Percentiles rank a stretch among this genome's conserved stretches.
Conservation (phyloP, 2,329 filamentous ascomycete genomes). For the Chrysoporthe deuterocubensis region DNA sequence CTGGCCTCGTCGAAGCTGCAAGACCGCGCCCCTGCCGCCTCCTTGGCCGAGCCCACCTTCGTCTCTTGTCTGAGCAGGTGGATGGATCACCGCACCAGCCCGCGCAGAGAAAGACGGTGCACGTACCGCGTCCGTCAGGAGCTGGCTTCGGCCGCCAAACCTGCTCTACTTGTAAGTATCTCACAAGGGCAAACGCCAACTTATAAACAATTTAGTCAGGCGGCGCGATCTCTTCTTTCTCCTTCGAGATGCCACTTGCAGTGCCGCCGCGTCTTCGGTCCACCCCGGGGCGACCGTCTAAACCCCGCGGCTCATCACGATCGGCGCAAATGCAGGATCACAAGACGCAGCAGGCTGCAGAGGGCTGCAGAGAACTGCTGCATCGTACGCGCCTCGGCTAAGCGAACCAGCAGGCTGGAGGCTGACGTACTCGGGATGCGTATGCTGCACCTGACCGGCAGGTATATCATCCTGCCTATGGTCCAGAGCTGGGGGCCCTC, state of each 20-base stretch:
- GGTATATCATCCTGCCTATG: slow-evolving; percentile 16
- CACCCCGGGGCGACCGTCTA: not conserved
- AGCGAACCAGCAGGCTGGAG: slow-evolving; percentile 10
- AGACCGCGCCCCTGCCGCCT: too few relatives aligned
- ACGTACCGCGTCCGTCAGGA: not conserved
- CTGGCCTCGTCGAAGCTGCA: too few relatives aligned
- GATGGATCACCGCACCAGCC: not conserved
- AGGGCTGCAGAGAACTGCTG: slow-evolving; percentile 3
- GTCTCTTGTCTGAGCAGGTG: not conserved
- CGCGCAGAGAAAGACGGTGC: not conserved
- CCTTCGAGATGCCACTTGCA: not conserved
- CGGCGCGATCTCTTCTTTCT: not conserved
- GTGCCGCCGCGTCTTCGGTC: not conserved
- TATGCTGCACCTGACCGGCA: slow-evolving; percentile 22
- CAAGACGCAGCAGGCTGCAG: slow-evolving; percentile 2
- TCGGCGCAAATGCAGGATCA: slow-evolving; percentile 1
- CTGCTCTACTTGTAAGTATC: slow-evolving; percentile 1
- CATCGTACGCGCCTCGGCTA: not conserved
- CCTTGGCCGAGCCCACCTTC: not conserved
- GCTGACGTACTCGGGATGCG: slow-evolving; percentile 18
- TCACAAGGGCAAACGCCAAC: not conserved
- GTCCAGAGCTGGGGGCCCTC: not conserved
- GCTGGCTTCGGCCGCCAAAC: not conserved
- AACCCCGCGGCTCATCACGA: slow-evolving; percentile 5
- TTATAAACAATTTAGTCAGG: not conserved